Conservation (phyloP, 352 stramenopile species). For the Phytophthora ohioensis region DNA sequence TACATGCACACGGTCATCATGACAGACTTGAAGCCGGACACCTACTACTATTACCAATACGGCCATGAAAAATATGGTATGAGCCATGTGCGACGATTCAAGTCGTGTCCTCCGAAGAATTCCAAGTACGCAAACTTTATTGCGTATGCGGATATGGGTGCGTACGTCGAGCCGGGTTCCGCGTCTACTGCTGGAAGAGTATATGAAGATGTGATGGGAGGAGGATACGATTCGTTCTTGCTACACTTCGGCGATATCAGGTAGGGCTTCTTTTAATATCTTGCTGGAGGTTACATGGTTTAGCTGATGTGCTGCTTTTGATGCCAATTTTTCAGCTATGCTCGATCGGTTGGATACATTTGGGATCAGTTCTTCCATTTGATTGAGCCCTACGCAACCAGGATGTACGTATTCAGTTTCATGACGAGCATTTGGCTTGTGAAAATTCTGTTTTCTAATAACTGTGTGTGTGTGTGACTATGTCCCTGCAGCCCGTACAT, state of each 20-base stretch:
- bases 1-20: conserved; percentile 76
- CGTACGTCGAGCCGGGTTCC: conserved; percentile 55
- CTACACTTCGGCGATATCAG: conserved; percentile 84
- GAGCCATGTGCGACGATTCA: conserved; percentile 55
- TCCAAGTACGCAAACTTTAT: conserved; percentile 65
- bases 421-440: neutral
- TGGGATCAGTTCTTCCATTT: conserved; percentile 85
- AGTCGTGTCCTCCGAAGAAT: conserved; percentile 37
- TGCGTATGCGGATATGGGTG: conserved; percentile 69
- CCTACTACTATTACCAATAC: conserved; percentile 72
- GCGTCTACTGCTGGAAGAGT: conserved; percentile 67
- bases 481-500: conserved; percentile 66
- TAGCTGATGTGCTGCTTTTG: neutral
- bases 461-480: neutral
- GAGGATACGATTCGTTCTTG: conserved; percentile 75
- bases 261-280: conserved; percentile 25
- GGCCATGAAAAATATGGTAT: conserved; percentile 58
- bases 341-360: conserved; percentile 60
- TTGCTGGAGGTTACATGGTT: neutral
- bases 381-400: conserved; percentile 73
- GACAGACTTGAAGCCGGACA: conserved; percentile 47
- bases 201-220: conserved; percentile 57
- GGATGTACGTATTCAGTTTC: conserved; percentile 49
- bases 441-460: neutral
- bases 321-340: conserved; percentile 53